phyloP scores from a whole-genome alignment of 106 monocot genomes.

The Amphibolis antarctica region DNA sequence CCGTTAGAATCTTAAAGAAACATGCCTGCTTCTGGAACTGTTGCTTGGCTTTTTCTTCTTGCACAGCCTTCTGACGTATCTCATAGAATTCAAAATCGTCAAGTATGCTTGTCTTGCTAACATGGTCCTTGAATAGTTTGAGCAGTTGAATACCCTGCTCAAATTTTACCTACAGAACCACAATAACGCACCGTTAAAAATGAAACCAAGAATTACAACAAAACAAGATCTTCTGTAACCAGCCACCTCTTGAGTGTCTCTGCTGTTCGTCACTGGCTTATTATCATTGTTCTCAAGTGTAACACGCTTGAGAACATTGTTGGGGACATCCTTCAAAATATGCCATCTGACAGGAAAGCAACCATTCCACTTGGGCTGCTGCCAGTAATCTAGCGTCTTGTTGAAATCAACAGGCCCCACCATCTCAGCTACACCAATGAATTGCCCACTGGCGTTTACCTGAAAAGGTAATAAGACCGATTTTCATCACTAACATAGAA shows the following conservation, averaged over 20 bases:
- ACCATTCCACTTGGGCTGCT: conserved; percentile 90
- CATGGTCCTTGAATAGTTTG: conserved; percentile 77
- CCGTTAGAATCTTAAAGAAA: too few species aligned
- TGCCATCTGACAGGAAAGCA: conserved; percentile 88
- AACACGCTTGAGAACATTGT: conserved; percentile 60
- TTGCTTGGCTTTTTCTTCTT: conserved; percentile 54
- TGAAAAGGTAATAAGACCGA: conserved; percentile 8
- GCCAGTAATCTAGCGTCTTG: conserved; percentile 83
- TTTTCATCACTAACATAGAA: not conserved
- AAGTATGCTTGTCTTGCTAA: conserved; percentile 54
- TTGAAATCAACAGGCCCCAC: conserved; percentile 75
- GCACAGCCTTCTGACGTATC: conserved; percentile 61
- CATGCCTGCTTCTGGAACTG: conserved; percentile 64
- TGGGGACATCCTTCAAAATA: conserved; percentile 80
- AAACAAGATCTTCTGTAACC: not conserved
- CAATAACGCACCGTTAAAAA: not conserved
- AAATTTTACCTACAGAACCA: conserved; percentile 43
- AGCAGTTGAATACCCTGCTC: conserved; percentile 69
- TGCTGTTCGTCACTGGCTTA: conserved; percentile 84
- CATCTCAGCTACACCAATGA: conserved; percentile 88
- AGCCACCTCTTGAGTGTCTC: conserved; percentile 74
- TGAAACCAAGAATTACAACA: not conserved
- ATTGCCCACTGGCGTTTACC: conserved; percentile 90
- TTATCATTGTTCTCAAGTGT: conserved; percentile 90
- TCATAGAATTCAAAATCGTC: conserved; percentile 86